A percentile compares a stretch with the other conserved stretches of the same genome.
Conservation (phyloP, 1,284 basidiomycete genomes). For the Pyrrhoderma noxium region DNA sequence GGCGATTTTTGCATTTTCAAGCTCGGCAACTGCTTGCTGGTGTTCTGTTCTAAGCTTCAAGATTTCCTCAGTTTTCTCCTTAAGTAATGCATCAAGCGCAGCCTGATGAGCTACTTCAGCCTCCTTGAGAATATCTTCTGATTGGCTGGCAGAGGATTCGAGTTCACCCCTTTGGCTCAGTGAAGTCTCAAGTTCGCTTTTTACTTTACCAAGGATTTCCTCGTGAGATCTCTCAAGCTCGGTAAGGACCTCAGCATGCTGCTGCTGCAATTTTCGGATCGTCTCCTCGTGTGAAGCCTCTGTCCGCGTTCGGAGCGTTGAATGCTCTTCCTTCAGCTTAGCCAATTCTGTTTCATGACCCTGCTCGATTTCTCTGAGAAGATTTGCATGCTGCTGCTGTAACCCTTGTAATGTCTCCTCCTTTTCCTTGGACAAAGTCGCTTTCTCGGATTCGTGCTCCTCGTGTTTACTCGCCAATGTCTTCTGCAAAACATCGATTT, state of each 20-base stretch:
- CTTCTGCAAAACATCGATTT: slow-evolving; percentile 38
- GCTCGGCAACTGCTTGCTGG: slow-evolving; percentile 35
- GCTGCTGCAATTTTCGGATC: slow-evolving; percentile 43
- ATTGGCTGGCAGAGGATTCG: slow-evolving; percentile 12
- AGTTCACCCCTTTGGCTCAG: slow-evolving; percentile 18
- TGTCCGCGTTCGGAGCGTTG: slow-evolving; percentile 22
- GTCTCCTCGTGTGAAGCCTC: slow-evolving; percentile 31
- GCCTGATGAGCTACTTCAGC: slow-evolving; percentile 24
- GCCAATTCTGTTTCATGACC: slow-evolving; percentile 47
- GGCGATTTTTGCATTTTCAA: slow-evolving; percentile 37
- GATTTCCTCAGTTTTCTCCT: slow-evolving; percentile 30
- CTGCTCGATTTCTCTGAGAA: slow-evolving; percentile 47
- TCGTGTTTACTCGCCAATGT: slow-evolving; percentile 30
- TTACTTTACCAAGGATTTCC: slow-evolving; percentile 35
- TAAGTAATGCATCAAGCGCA: slow-evolving; percentile 19
- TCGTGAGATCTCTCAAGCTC: slow-evolving; percentile 44
- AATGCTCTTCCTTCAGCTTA: slow-evolving; percentile 31
- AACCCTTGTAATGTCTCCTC: slow-evolving; percentile 43
- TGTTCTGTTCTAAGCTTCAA: slow-evolving; percentile 40
- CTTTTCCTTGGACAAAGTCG: slow-evolving; percentile 39
- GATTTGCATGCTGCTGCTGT: slow-evolving; percentile 48
- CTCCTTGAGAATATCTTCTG: not conserved
- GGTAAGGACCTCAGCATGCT: slow-evolving; percentile 47
- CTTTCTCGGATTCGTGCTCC: slow-evolving; percentile 33
- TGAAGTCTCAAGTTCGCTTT: slow-evolving; percentile 23